Evolutionary conservation across 2,329 filamentous ascomycete genomes (phyloP).

Genomic region (Gyromitra esculenta): DNA sequence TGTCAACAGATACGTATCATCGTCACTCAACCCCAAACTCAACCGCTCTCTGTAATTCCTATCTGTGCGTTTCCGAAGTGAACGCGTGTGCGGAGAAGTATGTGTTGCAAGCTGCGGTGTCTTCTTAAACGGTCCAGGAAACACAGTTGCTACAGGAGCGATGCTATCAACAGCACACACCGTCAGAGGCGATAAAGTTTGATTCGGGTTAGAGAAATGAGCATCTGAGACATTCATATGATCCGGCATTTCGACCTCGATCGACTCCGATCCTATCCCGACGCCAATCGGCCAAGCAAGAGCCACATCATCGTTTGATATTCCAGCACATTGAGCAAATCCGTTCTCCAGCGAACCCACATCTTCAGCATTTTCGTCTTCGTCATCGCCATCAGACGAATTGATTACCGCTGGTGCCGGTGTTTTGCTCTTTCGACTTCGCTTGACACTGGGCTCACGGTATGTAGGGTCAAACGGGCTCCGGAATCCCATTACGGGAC

Average conservation of each 20-base stretch:
- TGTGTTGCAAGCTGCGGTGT: constrained; percentile 1
- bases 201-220: neutral
- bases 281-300: constrained; percentile 17
- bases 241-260: constrained; percentile 21
- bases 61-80: neutral
- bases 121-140: constrained; percentile 16
- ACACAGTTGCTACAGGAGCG: neutral
- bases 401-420: neutral
- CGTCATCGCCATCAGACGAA: constrained; percentile 21
- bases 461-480: neutral
- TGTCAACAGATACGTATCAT: neutral
- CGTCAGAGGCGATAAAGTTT: neutral
- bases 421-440: neutral
- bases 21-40: neutral
- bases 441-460: neutral
- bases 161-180: neutral
- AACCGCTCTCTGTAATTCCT: neutral
- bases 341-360: neutral
- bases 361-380: constrained; percentile 16
- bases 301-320: neutral
- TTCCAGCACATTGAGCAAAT: neutral
- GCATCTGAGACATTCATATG: constrained; percentile 5
- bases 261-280: constrained; percentile 23
- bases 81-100: neutral
- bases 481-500: neutral